Evolutionary conservation across 208 protist genomes (phyloP), one percentile per base, ranked within the genome.

Genomic region (Trichomonas tenax): DNA sequence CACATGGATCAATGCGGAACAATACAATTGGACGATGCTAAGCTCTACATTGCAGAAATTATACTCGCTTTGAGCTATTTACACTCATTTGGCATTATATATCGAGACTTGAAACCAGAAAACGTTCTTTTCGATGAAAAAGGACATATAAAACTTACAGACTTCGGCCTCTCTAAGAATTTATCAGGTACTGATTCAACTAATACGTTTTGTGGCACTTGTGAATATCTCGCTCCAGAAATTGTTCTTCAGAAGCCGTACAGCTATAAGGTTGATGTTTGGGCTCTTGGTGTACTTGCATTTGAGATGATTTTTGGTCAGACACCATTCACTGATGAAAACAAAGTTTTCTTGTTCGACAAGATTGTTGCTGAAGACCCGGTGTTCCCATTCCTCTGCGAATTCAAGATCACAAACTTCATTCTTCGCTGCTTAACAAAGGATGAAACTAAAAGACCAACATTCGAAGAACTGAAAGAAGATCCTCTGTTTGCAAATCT

Each of bases 121-220:
- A 98, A 98, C 90, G 86, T 98, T 82, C 96, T 98, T 23, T 84
- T 98, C 0, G 97, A 98, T 49, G 89, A 86, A 44, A 48, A 97
- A 26, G 97, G 97, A 4, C 97, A 97, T 82, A 95, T 97, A 26
- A 51, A 49, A 48, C 34, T 97, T 23, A 96, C 97, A 34, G 98
- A 98, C 96, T 98, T 98, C 96, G 98, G 98, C 14, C 86, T 98
- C 17, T 98, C 97, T 3, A 98, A 98, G 96, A 96, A 97, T 96
- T 17, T 96, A 45, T 11, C 15, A 41, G 17, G 3, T 3, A 8
- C 15, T 2, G 96, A 97, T 51, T 89, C 96, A 36, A 97, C 97
- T 2, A 95, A 95, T 58, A 98, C 98, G 14, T 98, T 98, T 95
- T 98, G 98, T 96, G 98, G 98, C 45, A 98, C 98, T 17, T 97